Evolutionary conservation across 208 protist genomes (phyloP), one percentile per base, ranked within the genome.

Genomic region (Wallacemonas rigidus): DNA sequence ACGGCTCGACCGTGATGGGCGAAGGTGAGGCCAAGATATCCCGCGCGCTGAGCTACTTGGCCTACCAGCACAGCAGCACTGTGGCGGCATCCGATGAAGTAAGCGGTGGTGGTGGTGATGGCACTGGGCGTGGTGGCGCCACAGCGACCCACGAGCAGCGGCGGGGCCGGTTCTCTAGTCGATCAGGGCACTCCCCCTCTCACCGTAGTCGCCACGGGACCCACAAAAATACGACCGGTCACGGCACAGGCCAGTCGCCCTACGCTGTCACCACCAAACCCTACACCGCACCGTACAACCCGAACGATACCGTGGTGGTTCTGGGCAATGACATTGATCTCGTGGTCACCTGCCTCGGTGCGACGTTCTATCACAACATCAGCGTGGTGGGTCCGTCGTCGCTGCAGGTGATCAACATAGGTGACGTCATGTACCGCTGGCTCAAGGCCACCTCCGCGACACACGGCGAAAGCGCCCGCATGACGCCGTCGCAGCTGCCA

Each of bases 261-360:
- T 55, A 67, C 70, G 45, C 47, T 2, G 41, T 50, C 15, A 50
- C 60, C 11, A 65, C 47, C 45, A 36, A n/a, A 12, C 61, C 61
- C 9, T 39, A 73, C 41, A 43, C 74, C 9, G 47, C 69, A 2
- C 58, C 63, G 51, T 93, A 90, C 69, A 75, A 85, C 76, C 80
- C 87, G 6, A 87, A 93, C 69, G 87, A 95, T 61, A 82, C 79
- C 0, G 78, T 95, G 12, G 77, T 80, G 45, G 79, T 95, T 35
- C 69, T 95, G 36, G 91, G 91, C 69, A 92, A 95, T 62, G 91
- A 95, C 76, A 95, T 95, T 67, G 91, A 95, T 75, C 81, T 95
- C 17, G 87, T 91, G 38, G 54, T 95, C 38, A 94, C 91, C 2
- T 93, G 91, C 68, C 77, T 95, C 38, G 91, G 87, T 7, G 87